Base-by-base conservation (phyloP, 495 filamentous ascomycete species). In the Penicillium subrubescens region DNA sequence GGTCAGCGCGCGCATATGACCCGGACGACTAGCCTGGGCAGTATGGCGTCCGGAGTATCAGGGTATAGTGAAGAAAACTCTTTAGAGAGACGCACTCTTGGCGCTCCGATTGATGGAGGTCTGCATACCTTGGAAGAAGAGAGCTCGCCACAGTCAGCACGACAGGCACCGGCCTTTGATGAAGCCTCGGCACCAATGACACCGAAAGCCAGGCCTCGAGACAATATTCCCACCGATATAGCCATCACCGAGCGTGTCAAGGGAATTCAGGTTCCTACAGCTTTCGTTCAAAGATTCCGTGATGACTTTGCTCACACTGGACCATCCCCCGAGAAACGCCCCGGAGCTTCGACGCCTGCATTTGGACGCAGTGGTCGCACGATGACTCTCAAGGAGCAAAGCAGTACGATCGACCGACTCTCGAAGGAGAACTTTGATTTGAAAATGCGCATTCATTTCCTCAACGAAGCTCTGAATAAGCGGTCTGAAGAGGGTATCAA, bases 381-480 rank as follows among this genome's bases (percentile, higher is more conserved):
- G 65, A 83, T 98, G 80, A 98, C 96, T 0, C 80, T 99, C 15
- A 97, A 98, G 75, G 95, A 98, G 74, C 95, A 99, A 75, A 96
- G 92, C 66, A 95, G 90, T 72, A 97, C 93, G 25, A 97, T 99
- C 64, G 95, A 98, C 73, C 88, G 93, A 31, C 84, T 98, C 7
- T 93, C 91, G 63, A 99, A 99, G 77, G 83, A 86, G 57, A 98
- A 98, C 67, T 99, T 98, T 72, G 95, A 97, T 71, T 82, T 99
- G 43, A 99, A 99, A 76, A 89, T 99, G 75, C 93, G 97, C 75
- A 95, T 98, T 55, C 94, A 97, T 79, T 98, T 96, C 70, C 86
- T 99, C 35, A 95, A 94, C 70, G 93, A 97, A 69, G 90, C 94
- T 11, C 77, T 99, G 31, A 93, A 96, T 77, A 92, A 93, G 71